Base-by-base conservation (phyloP, 1,284 basidiomycete species). In the Pseudozyma flocculosa region DNA sequence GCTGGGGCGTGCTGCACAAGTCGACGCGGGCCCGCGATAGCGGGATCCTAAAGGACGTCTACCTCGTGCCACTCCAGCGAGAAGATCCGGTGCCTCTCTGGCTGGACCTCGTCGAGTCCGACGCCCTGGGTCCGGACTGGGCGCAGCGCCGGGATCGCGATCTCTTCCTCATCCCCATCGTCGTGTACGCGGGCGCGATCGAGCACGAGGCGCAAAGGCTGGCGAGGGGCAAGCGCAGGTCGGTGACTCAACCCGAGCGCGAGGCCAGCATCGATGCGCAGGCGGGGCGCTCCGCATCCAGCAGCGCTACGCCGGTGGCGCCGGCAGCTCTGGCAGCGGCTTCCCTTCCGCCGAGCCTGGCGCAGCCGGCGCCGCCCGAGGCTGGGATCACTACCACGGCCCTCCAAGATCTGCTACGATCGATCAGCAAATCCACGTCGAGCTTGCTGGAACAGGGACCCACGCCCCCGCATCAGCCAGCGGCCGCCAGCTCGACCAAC, bases 1-100 rank as follows among this genome's bases (percentile, higher is more conserved):
- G 74, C 10, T 78, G 73, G 55, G 75, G 72, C 11, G 75, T 74
- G 19, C 38, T 76, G 34, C 61, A 65, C 23, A 56, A 73, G 32
- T 55, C 62, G 13, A 57, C 57, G 14, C 57, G 58, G n/a, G 58
- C 54, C 40, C 61, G 54, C 26, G 32, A 34, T 4, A 49, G 55
- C 19, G 48, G 53, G 4, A 48, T 75, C 43, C 62, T 78, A 45
- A 78, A 78, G 41, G 75, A 78, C 58, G 75, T 78, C 29, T 78
- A 78, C 51, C 37, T 75, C 1, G 72, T 65, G 2, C 66, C 75
- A 13, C 59, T 78, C 21, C 49, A 43, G 26, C 56, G 63, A 26
- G 48, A 73, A 40, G 50, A 58, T 14, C 56, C 61, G 11, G 63
- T 73, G 32, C 75, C 75, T 14, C 52, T 68, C 2, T 78, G 75